Percentiles rank a stretch among this genome's conserved stretches.
Conservation (phyloP, 352 stramenopile genomes). For the Globisporangium acanthophoron region DNA sequence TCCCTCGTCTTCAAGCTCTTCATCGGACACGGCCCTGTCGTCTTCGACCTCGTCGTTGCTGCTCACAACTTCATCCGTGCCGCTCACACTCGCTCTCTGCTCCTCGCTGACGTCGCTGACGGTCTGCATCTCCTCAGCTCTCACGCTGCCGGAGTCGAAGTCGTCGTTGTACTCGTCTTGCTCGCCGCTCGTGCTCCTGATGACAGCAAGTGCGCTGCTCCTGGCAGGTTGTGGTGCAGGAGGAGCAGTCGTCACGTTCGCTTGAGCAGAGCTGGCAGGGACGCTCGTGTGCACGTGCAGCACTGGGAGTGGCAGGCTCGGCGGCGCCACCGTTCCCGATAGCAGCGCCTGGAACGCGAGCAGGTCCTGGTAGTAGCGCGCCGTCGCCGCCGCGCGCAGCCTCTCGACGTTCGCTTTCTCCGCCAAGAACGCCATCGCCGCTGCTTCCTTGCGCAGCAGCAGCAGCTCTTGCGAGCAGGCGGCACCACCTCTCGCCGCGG, state of each 20-base stretch:
- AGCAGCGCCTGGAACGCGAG: slow-evolving; percentile 42
- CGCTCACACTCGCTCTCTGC: background rate
- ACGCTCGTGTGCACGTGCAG: background rate
- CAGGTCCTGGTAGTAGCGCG: slow-evolving; percentile 63
- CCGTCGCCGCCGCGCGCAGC: slow-evolving; percentile 39
- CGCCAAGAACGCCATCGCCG: slow-evolving; percentile 36
- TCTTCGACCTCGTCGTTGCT: background rate
- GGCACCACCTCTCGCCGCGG: background rate
- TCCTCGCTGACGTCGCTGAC: slow-evolving; percentile 3
- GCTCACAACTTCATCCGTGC: background rate
- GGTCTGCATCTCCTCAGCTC: slow-evolving; percentile 1
- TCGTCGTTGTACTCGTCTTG: slow-evolving; percentile 32
- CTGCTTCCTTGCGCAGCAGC: slow-evolving; percentile 23
- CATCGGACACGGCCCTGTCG: background rate
- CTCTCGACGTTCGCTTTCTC: slow-evolving; percentile 55
- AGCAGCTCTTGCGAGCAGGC: slow-evolving; percentile 11
- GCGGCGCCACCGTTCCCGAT: background rate
- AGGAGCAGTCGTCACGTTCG: background rate
- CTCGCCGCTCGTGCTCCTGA: background rate
- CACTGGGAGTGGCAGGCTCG: background rate
- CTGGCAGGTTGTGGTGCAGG: background rate
- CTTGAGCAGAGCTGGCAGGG: background rate
- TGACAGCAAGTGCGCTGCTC: background rate
- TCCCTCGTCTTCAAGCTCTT: background rate
- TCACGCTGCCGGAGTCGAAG: slow-evolving; percentile 29